A percentile compares a stretch with the other conserved stretches of the same genome.
phyloP scores from a whole-genome alignment of 2,329 filamentous ascomycete species.

The Arthrinium phaeospermum region DNA sequence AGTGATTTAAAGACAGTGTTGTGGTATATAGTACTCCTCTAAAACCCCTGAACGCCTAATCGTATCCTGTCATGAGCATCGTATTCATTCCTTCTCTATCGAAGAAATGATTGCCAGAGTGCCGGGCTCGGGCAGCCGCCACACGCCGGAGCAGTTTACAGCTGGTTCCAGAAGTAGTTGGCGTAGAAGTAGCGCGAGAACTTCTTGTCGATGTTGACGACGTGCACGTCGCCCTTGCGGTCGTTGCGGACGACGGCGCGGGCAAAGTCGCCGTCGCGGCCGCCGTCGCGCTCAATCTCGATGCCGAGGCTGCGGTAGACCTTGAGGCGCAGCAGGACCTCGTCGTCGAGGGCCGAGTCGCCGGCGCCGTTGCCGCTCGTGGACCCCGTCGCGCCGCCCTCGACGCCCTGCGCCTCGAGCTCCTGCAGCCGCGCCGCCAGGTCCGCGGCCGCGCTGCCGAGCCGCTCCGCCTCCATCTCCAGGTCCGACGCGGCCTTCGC shows the following conservation, averaged over 20 bases:
- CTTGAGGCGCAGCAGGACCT: slow-evolving; percentile 77
- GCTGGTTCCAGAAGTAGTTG: slow-evolving; percentile 92
- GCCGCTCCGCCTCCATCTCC: slow-evolving; percentile 93
- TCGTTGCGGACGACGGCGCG: slow-evolving; percentile 86
- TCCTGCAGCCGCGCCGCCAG: slow-evolving; percentile 78
- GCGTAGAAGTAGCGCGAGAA: slow-evolving; percentile 92
- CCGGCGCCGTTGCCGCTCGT: slow-evolving; percentile 36
- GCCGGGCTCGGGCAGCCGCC: background rate
- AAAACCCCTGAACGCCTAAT: background rate
- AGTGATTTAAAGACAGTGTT: background rate
- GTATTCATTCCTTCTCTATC: background rate
- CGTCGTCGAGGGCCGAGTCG: slow-evolving; percentile 62
- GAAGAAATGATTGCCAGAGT: background rate
- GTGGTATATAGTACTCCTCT: background rate
- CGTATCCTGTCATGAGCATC: slow-evolving; percentile 3
- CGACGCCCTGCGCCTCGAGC: slow-evolving; percentile 84
- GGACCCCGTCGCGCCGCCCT: slow-evolving; percentile 58
- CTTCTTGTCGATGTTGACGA: slow-evolving; percentile 92
- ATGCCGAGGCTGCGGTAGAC: slow-evolving; percentile 92
- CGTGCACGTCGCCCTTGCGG: slow-evolving; percentile 88
- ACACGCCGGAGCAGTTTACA: slow-evolving; percentile 53
- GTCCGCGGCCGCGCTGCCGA: slow-evolving; percentile 78
- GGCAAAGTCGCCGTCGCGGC: slow-evolving; percentile 71
- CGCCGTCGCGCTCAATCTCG: slow-evolving; percentile 79
- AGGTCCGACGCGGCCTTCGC: slow-evolving; percentile 90